Evolutionary conservation across 1,284 basidiomycete species (phyloP), one percentile per base, ranked within the genome.

Genomic region (Bjerkandera adusta): DNA sequence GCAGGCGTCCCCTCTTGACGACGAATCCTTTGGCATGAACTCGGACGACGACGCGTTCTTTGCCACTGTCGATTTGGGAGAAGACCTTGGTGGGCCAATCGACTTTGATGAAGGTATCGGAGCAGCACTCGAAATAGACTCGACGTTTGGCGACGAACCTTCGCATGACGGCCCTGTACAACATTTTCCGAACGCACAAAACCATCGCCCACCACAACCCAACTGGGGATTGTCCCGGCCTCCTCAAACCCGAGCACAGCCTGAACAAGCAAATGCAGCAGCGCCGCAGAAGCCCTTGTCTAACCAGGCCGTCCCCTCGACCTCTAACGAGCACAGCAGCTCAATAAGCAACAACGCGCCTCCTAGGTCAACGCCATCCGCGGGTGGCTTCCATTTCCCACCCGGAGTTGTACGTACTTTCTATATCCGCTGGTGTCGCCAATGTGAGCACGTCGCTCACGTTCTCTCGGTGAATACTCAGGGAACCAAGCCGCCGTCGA

Each of bases 11-110:
- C 20, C 16, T 42, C 39, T 26, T 4, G 65, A 61, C 2, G 58
- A 65, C 5, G 79, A 82, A 15, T 70, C 69, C 0, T 83, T 75
- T 55, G 69, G 68, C 13, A 74, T 83, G 54, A 65, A 67, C 37
- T 82, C 79, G 0, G 81, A 87, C 29, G 85, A 86, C 42, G 83
- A 79, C 46, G 79, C 71, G 4, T 74, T 85, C 51, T 67, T 81
- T 30, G 81, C 81, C 20, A 65, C 70, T 7, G 68, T 84, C 18
- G 81, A 85, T 51, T 66, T 83, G 1, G 75, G 70, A 1, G 77
- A 78, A 10, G 66, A 63, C 12, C 32, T 67, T 6, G 67, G 67
- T 6, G 52, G 65, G 2, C 67, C 59, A 5, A 76, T 84, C 43
- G 72, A 78, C 52, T 75, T 66, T 37, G 76, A 77, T 13, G 76